These are phyloP conservation scores for Cryptococcus hybrid DNA, from an alignment of 1,284 basidiomycete species.

Conservation along the genomic window DNA sequence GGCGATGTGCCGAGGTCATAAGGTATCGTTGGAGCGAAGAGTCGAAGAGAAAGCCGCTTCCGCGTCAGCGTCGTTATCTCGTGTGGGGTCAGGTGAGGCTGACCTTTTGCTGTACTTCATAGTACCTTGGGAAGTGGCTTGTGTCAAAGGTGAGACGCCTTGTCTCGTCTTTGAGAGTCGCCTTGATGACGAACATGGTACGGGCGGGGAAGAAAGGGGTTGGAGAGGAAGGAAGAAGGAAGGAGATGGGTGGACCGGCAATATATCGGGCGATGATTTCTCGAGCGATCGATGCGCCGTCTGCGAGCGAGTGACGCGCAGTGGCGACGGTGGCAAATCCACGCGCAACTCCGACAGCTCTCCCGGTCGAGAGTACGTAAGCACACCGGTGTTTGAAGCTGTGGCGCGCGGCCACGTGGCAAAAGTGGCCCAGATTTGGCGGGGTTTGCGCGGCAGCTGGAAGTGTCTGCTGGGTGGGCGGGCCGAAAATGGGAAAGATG, in stretches of 20 bases:
- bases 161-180: constrained; percentile 49
- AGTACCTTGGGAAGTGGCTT: constrained; percentile 40
- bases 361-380: too few relatives aligned
- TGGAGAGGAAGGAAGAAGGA: background rate
- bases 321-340: too few relatives aligned
- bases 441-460: constrained; percentile 3
- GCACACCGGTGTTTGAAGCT: too few relatives aligned
- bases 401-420: constrained; percentile 5
- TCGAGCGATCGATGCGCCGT: background rate
- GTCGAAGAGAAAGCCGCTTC: background rate
- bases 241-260: background rate
- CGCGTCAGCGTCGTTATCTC: background rate
- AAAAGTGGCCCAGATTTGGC: too few relatives aligned
- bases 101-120: constrained; percentile 45
- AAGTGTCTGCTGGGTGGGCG: too few relatives aligned
- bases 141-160: constrained; percentile 42
- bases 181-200: constrained; percentile 46
- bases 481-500: too few relatives aligned
- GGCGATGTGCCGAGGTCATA: background rate
- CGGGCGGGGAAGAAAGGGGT: background rate
- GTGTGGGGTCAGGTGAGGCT: constrained; percentile 9
- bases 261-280: too few relatives aligned
- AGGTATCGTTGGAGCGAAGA: background rate
- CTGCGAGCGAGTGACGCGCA: too few relatives aligned
- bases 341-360: constrained; percentile 4